These are phyloP conservation scores for Protostelium mycophagum DNA, from an alignment of 78 protist genomes.

Conservation along the genomic window DNA sequence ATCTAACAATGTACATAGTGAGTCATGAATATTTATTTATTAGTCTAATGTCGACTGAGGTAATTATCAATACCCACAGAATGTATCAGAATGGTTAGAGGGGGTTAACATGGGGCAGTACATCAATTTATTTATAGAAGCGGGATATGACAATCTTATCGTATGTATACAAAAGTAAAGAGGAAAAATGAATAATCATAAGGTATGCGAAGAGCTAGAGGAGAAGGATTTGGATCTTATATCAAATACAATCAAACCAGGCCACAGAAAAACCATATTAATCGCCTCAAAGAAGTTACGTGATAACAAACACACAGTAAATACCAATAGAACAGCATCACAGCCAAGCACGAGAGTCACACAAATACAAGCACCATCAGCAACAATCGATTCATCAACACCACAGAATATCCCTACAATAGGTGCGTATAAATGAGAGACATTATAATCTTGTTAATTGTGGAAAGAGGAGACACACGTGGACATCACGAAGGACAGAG, in stretches of 20 bases:
- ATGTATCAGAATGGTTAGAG: not conserved
- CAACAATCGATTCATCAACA: too few relatives aligned
- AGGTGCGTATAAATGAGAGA: too few relatives aligned
- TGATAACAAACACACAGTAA: too few relatives aligned
- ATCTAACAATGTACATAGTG: not conserved
- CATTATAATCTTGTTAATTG: too few relatives aligned
- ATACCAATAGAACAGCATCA: too few relatives aligned
- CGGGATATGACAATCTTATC: not conserved
- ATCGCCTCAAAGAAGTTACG: not conserved
- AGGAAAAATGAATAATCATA: not conserved
- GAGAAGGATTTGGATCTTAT: not conserved
- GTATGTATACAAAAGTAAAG: not conserved
- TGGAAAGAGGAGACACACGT: too few relatives aligned
- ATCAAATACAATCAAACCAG: not conserved
- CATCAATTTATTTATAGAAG: not conserved
- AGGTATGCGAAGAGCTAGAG: not conserved
- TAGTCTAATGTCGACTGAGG: not conserved
- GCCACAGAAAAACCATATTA: not conserved
- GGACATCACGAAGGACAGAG: too few relatives aligned
- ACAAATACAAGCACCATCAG: too few relatives aligned
- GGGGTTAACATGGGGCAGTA: not conserved
- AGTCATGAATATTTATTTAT: too few relatives aligned
- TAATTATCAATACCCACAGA: not conserved
- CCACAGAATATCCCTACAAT: too few relatives aligned
- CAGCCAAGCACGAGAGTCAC: too few relatives aligned